A percentile compares a stretch with the other conserved stretches of the same genome.
Conservation (phyloP, 768 basidiomycete species). For the Kwoniella newhampshirensis region DNA sequence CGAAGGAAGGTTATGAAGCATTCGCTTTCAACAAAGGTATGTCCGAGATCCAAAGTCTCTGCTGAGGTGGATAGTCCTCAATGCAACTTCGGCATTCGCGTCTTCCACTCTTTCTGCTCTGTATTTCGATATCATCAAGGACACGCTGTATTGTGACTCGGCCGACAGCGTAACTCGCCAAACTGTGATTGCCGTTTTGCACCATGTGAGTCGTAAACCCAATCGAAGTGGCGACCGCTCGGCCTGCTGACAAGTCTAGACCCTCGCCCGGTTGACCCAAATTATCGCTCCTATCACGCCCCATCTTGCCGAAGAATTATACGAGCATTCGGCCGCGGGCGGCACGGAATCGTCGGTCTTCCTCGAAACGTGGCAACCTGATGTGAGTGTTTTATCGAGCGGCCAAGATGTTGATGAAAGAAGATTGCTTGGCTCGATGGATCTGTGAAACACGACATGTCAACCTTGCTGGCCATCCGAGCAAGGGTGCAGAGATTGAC, state of each 20-base stretch:
- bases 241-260: conserved; percentile 55
- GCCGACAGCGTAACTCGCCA: conserved; percentile 61
- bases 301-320: conserved; percentile 84
- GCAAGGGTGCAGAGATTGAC: conserved; percentile 64
- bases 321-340: conserved; percentile 54
- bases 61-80: conserved; percentile 61
- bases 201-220: conserved; percentile 58
- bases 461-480: conserved; percentile 63
- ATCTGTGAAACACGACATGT: conserved; percentile 65
- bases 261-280: conserved; percentile 65
- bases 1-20: conserved; percentile 66
- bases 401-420: background rate
- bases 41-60: conserved; percentile 1
- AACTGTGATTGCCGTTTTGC: conserved; percentile 68
- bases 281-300: conserved; percentile 84
- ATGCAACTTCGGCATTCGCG: conserved; percentile 70
- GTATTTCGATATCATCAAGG: conserved; percentile 90
- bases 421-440: conserved; percentile 66
- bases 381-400: conserved; percentile 62
- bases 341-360: conserved; percentile 63
- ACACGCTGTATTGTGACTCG: conserved; percentile 75
- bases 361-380: conserved; percentile 64
- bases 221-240: background rate
- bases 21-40: conserved; percentile 83
- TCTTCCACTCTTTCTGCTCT: conserved; percentile 82